These are phyloP conservation scores for Chaetomiaceae sp. DNA, from an alignment of 2,329 filamentous ascomycete genomes.

Conservation along the genomic window DNA sequence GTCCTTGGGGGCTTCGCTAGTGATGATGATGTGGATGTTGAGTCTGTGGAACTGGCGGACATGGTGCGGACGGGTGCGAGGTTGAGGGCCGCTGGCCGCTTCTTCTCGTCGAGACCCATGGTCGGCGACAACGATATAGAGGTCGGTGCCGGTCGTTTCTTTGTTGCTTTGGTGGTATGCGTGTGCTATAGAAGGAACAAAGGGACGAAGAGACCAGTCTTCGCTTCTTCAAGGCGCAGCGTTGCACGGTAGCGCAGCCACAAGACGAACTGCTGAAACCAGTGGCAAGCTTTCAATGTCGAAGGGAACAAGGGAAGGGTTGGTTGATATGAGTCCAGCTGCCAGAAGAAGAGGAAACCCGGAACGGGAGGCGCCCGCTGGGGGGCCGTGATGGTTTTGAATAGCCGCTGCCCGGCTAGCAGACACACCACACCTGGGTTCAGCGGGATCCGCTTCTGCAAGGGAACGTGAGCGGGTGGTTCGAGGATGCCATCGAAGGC, in stretches of 20 bases:
- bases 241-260: constrained; percentile 18
- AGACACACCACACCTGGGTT: constrained; percentile 32
- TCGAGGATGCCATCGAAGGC: constrained; percentile 31
- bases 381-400: constrained; percentile 49
- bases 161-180: constrained; percentile 22
- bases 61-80: constrained; percentile 45
- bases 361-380: constrained; percentile 34
- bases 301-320: constrained; percentile 34
- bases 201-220: constrained; percentile 34
- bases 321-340: constrained; percentile 51
- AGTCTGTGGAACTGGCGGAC: constrained; percentile 36
- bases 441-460: constrained; percentile 31
- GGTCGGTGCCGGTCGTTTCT: constrained; percentile 26
- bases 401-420: constrained; percentile 36
- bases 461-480: constrained; percentile 37
- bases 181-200: constrained; percentile 27
- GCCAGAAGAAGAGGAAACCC: constrained; percentile 41
- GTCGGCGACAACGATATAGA: constrained; percentile 29
- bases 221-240: constrained; percentile 24
- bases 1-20: constrained; percentile 63
- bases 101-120: constrained; percentile 45
- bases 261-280: constrained; percentile 11
- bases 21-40: constrained; percentile 50
- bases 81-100: constrained; percentile 53
- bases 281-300: constrained; percentile 28